These are phyloP conservation scores for Agaricus bisporus DNA, from an alignment of 768 basidiomycete genomes.

Conservation along the genomic window DNA sequence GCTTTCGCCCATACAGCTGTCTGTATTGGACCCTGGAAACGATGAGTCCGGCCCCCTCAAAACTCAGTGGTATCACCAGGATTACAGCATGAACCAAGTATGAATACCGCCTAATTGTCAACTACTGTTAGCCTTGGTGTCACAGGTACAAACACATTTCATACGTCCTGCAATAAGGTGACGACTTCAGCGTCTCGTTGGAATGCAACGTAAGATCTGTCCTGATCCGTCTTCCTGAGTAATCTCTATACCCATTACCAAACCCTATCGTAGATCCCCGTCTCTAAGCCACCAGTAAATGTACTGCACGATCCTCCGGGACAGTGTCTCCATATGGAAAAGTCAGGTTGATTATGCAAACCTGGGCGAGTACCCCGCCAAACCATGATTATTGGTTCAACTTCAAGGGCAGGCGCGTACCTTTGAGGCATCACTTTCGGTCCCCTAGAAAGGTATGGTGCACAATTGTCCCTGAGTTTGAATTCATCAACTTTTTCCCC, in stretches of 20 bases:
- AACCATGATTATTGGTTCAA: slow-evolving; percentile 2
- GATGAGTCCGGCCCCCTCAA: too few species aligned
- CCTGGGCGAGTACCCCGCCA: slow-evolving; percentile 1
- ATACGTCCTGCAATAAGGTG: too few species aligned
- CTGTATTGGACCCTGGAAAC: too few species aligned
- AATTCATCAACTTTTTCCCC: slow-evolving; percentile 9
- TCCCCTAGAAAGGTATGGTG: slow-evolving; percentile 1
- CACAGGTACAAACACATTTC: slow-evolving; percentile 1
- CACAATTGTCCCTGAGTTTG: slow-evolving; percentile 3
- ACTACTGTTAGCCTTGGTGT: neutral
- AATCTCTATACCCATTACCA: neutral
- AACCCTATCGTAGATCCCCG: slow-evolving; percentile 4
- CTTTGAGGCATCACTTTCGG: slow-evolving; percentile 3
- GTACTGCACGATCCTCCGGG: neutral
- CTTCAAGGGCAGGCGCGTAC: neutral
- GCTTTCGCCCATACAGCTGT: neutral
- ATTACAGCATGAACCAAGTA: neutral
- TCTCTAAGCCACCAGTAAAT: slow-evolving; percentile 2
- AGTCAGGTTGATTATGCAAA: slow-evolving; percentile 1
- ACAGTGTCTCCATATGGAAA: slow-evolving; percentile 4
- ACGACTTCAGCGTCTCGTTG: neutral
- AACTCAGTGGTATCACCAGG: neutral
- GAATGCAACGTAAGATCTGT: slow-evolving; percentile 8
- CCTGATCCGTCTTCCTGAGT: slow-evolving; percentile 3
- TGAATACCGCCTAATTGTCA: slow-evolving; percentile 2